Evolutionary conservation across 2,329 filamentous ascomycete genomes (phyloP).

Genomic region (Fusarium sp.): DNA sequence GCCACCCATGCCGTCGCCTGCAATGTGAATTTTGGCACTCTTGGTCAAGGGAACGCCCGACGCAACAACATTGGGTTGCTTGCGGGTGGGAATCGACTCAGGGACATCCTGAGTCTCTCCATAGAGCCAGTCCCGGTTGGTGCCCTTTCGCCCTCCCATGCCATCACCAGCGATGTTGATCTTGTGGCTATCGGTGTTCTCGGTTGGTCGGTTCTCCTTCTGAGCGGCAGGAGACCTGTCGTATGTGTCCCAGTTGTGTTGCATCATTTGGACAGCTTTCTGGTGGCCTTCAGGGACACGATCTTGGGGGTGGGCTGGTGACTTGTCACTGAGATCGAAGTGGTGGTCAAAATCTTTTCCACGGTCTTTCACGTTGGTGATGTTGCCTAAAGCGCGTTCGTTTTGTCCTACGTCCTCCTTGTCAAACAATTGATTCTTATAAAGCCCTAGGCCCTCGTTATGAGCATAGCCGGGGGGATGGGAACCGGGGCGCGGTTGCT

Average conservation of each 20-base stretch:
- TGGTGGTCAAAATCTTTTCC: slow-evolving; percentile 81
- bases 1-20: slow-evolving; percentile 73
- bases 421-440: slow-evolving; percentile 79
- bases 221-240: slow-evolving; percentile 64
- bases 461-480: slow-evolving; percentile 63
- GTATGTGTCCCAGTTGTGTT: slow-evolving; percentile 67
- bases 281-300: slow-evolving; percentile 66
- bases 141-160: slow-evolving; percentile 70
- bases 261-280: slow-evolving; percentile 79
- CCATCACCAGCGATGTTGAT: slow-evolving; percentile 67
- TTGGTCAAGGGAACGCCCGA: slow-evolving; percentile 25
- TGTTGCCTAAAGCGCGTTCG: slow-evolving; percentile 65
- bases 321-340: slow-evolving; percentile 78
- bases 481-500: slow-evolving; percentile 55
- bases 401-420: slow-evolving; percentile 59
- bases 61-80: slow-evolving; percentile 24
- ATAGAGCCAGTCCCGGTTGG: slow-evolving; percentile 66
- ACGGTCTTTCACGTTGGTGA: slow-evolving; percentile 78
- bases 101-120: slow-evolving; percentile 46
- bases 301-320: slow-evolving; percentile 59
- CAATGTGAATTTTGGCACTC: slow-evolving; percentile 52
- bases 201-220: slow-evolving; percentile 61
- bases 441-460: slow-evolving; percentile 75
- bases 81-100: slow-evolving; percentile 30
- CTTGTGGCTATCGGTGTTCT: slow-evolving; percentile 53